Evolutionary conservation across 1,284 basidiomycete genomes (phyloP), one percentile per base, ranked within the genome.

Genomic region (Apiotrichum gamsii): DNA sequence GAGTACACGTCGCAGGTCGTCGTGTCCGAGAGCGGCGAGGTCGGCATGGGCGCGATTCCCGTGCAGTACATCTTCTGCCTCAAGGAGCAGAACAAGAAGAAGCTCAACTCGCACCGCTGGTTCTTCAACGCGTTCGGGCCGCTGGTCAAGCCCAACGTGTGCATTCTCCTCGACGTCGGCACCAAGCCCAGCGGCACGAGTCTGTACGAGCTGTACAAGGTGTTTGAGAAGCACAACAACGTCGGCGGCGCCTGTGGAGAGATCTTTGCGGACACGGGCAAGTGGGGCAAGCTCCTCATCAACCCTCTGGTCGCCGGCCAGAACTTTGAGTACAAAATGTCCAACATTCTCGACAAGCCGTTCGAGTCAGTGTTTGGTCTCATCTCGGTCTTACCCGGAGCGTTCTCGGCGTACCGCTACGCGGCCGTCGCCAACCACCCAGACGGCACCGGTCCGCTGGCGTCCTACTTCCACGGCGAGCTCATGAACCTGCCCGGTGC

Each of bases 201-300:
- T 4, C 90, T 97, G 56, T 97, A 96, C 70, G 89, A 96, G 49
- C 58, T 63, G 36, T 54, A 61, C 50, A 64, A 64, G 82, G 82
- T 83, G 60, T 97, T 96, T 65, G 89, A 96, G 73, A 85, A 82
- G 61, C 85, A 93, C 57, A 75, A 81, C n/a, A 81, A 84, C 63
- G 87, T 95, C 41, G 93, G 91, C 36, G 93, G 93, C 31, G 91
- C 91, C 20, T 95, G 91, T 69, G 93, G 93, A 76, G 87, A 93
- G 64, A 90, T 90, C 54, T 88, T 85, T 60, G 87, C 89, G 45
- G 87, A 90, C 64, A 81, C 80, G 11, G 58, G 87, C 21, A 80
- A 78, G 61, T 84, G 78, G 21, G 94, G 93, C 52, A 80, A 80
- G 19, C 77, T 88, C 20, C 77, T 97, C 13, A 76, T 91, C 35